phyloP scores from a whole-genome alignment of 108 stramenopile genomes.

The Parietichytrium sp. region DNA sequence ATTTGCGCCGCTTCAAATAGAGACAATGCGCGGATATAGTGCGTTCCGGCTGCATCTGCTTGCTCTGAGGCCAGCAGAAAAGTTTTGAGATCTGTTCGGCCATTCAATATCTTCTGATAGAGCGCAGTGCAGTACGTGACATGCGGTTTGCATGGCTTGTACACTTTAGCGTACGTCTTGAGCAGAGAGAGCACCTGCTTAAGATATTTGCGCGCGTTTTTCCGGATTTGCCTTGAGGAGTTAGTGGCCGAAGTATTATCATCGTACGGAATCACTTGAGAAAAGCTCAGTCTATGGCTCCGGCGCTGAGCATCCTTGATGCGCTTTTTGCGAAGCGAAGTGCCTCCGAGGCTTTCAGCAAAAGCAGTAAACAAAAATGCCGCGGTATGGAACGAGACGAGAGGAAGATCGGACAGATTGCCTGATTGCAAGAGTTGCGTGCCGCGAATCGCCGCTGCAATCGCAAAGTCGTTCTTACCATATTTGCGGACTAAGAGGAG shows the following conservation, averaged over 20 bases:
- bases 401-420: not conserved
- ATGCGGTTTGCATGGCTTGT: not conserved
- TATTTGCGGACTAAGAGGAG: not conserved
- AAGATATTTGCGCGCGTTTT: not conserved
- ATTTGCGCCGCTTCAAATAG: not conserved
- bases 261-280: constrained; percentile 22
- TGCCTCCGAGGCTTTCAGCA: not conserved
- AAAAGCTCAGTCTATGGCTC: not conserved
- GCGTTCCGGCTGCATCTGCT: not conserved
- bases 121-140: not conserved
- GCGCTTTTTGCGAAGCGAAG: not conserved
- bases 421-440: not conserved
- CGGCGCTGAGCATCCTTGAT: not conserved
- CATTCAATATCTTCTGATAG: constrained; percentile 23
- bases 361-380: constrained; percentile 7
- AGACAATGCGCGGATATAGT: not conserved
- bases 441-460: not conserved
- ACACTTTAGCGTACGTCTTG: not conserved
- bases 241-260: not conserved
- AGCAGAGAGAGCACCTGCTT: not conserved
- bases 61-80: not conserved
- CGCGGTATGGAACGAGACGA: constrained; percentile 12
- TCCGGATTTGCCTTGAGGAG: not conserved
- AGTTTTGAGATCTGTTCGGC: not conserved
- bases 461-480: not conserved